A percentile compares a stretch with the other conserved stretches of the same genome.
phyloP scores from a whole-genome alignment of 306 rosid genomes.

The Oemleria cerasiformis region DNA sequence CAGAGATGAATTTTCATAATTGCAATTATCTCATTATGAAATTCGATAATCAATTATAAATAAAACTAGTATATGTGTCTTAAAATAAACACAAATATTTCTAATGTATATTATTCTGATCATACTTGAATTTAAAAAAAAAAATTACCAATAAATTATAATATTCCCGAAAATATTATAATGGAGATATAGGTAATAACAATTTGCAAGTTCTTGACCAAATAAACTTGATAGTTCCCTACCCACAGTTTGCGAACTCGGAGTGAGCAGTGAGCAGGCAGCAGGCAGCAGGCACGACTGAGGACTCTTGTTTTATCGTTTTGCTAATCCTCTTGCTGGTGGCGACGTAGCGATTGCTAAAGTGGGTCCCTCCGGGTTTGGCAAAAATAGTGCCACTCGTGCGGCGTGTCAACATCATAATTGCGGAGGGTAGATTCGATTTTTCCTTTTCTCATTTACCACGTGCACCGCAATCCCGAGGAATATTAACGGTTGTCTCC shows the following conservation, averaged over 20 bases:
- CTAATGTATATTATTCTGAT: too few relatives aligned
- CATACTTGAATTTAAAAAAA: too few relatives aligned
- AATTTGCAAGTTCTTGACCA: conserved; percentile 1
- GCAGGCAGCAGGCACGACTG: neutral
- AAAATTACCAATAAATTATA: too few relatives aligned
- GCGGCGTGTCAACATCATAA: conserved; percentile 41
- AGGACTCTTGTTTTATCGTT: conserved; percentile 53
- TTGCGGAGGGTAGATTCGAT: neutral
- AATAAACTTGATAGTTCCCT: neutral
- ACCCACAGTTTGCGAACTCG: neutral
- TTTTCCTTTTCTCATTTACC: conserved; percentile 16
- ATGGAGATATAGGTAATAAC: too few relatives aligned
- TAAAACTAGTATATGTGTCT: too few relatives aligned
- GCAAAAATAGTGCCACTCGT: conserved; percentile 42
- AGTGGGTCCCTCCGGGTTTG: conserved; percentile 21
- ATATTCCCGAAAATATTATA: too few relatives aligned
- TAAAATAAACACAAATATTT: too few relatives aligned
- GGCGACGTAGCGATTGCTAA: conserved; percentile 35
- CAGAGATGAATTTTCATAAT: too few relatives aligned
- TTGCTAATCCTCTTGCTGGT: conserved; percentile 24
- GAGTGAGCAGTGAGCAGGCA: neutral
- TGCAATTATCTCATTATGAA: too few relatives aligned
- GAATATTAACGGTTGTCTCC: conserved; percentile 25
- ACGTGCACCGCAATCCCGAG: conserved; percentile 45
- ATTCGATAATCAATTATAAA: too few relatives aligned